Evolutionary conservation across 2,329 filamentous ascomycete genomes (phyloP), one percentile per base, ranked within the genome.

Genomic region (Fusarium sp.): DNA sequence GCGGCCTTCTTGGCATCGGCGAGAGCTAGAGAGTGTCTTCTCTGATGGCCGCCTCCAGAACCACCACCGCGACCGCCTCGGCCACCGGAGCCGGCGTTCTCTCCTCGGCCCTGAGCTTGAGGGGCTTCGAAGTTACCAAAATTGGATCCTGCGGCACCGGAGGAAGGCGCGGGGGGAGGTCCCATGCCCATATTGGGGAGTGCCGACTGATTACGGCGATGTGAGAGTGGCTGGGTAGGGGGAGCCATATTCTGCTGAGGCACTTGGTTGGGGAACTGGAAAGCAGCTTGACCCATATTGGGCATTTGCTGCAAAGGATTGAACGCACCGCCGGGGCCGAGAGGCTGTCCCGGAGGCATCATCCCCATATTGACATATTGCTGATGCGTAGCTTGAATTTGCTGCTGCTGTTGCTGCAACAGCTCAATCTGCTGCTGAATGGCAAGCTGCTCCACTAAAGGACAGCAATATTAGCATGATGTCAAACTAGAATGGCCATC

Each of bases 311-410:
- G 94, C 81, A 95, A 84, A 77, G 91, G 91, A 83, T 91, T 92
- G 85, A 93, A 96, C 66, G 85, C 85, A 75, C 87, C 87, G 72
- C 89, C 90, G 66, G 90, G 88, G 73, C 89, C 90, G 63, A 98
- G 85, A 70, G 80, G 74, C 83, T 98, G 95, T 76, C 92, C 92
- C 54, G 93, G 91, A 73, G 92, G 91, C 76, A 98, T 91, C 88
- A 98, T 94, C 80, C 94, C 94, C 92, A 98, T 95, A 81, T 96
- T 97, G 76, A 97, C 92, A 85, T 97, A 98, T 83, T 98, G 95
- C 83, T 98, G 95, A 78, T 98, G 94, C 70, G 94, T 96, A 75
- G 94, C 94, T 82, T 97, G 93, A 78, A 98, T 97, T 80, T 98
- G 95, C 81, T 98, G 95, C 80, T 98, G 96, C 81, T 98, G 96